Conservation (phyloP, 140 eudicot species). For the Cichorium intybus region DNA sequence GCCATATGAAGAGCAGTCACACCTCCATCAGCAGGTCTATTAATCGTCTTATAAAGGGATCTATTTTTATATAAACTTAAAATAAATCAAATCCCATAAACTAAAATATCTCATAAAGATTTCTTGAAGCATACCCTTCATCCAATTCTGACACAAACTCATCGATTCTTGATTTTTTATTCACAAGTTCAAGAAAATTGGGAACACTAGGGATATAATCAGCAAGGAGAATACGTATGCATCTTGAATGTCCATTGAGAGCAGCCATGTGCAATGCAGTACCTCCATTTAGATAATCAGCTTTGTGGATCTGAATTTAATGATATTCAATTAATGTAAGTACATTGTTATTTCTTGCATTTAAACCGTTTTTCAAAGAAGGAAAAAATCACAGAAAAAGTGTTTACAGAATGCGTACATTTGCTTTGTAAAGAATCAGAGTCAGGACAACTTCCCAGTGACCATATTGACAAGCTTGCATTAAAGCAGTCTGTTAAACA, state of each 20-base stretch:
- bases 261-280: slow-evolving; percentile 42
- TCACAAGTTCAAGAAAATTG: slow-evolving; percentile 46
- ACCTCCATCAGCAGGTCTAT: slow-evolving; percentile 86
- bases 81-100: slow-evolving; percentile 7
- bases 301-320: slow-evolving; percentile 68
- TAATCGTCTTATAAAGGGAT: slow-evolving; percentile 62
- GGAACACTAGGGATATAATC: slow-evolving; percentile 33
- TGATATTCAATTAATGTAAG: not conserved
- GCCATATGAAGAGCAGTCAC: slow-evolving; percentile 98
- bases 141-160: slow-evolving; percentile 49
- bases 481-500: slow-evolving; percentile 79
- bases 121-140: slow-evolving; percentile 44
- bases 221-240: slow-evolving; percentile 38
- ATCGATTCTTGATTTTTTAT: slow-evolving; percentile 39
- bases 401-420: slow-evolving; percentile 6
- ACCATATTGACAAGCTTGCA: slow-evolving; percentile 99
- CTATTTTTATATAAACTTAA: slow-evolving; percentile 29
- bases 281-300: slow-evolving; percentile 83
- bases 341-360: not conserved
- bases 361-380: too few species aligned
- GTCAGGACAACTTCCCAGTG: slow-evolving; percentile 87
- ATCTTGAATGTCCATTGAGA: slow-evolving; percentile 36
- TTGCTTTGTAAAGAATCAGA: slow-evolving; percentile 31
- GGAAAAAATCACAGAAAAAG: not conserved
- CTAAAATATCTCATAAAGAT: not conserved